Conservation (phyloP, 768 basidiomycete genomes). For the Cyclocybe cylindracea region DNA sequence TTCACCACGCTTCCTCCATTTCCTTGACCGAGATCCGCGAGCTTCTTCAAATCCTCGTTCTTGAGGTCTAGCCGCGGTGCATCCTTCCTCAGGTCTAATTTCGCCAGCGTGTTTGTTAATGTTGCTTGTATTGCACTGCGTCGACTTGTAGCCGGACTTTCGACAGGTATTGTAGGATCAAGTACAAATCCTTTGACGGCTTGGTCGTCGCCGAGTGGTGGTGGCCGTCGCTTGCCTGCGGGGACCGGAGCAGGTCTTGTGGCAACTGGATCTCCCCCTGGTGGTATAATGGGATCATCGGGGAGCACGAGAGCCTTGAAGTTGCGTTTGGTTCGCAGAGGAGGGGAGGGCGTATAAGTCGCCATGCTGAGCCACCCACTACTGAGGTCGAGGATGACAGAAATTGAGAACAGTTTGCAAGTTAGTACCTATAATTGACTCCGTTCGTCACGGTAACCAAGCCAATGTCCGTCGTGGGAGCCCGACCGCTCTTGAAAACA, state of each 20-base stretch:
- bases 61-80: slow-evolving; percentile 55
- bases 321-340: slow-evolving; percentile 87
- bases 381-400: too few species aligned
- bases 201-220: slow-evolving; percentile 21
- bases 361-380: too few species aligned
- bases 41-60: slow-evolving; percentile 87
- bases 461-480: too few species aligned
- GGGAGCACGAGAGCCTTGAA: slow-evolving; percentile 83
- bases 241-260: slow-evolving; percentile 23
- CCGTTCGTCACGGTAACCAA: too few species aligned
- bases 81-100: slow-evolving; percentile 71
- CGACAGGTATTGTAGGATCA: slow-evolving; percentile 39
- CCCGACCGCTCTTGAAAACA: too few species aligned
- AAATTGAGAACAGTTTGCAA: too few species aligned
- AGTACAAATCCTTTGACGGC: slow-evolving; percentile 27
- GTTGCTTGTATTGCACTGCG: slow-evolving; percentile 61
- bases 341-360: slow-evolving; percentile 28
- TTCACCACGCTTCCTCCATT: slow-evolving; percentile 98
- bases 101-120: slow-evolving; percentile 80
- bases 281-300: slow-evolving; percentile 32
- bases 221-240: slow-evolving; percentile 25
- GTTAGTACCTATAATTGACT: too few species aligned
- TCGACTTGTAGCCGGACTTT: slow-evolving; percentile 54
- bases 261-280: slow-evolving; percentile 13
- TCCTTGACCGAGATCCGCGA: slow-evolving; percentile 91